phyloP scores from a whole-genome alignment of 1,139 yeast genomes.

The Suhomyces bolitotheri region DNA sequence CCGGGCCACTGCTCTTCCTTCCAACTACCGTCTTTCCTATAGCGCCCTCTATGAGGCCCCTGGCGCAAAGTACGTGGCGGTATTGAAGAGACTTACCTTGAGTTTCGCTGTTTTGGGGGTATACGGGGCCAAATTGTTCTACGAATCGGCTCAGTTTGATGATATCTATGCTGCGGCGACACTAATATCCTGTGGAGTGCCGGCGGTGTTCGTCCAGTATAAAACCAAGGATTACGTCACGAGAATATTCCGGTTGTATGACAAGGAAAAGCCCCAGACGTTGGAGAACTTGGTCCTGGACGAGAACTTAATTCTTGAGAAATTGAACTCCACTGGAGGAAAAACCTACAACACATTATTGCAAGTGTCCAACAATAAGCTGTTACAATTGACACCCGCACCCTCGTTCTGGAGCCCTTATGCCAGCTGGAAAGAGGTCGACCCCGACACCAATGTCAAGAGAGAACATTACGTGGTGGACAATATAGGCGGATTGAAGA shows the following conservation, averaged over 20 bases:
- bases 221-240: slow-evolving; percentile 70
- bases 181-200: slow-evolving; percentile 41
- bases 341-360: slow-evolving; percentile 63
- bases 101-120: slow-evolving; percentile 57
- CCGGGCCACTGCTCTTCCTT: slow-evolving; percentile 31
- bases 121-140: slow-evolving; percentile 55
- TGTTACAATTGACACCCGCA: slow-evolving; percentile 39
- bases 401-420: slow-evolving; percentile 47
- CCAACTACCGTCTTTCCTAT: slow-evolving; percentile 51
- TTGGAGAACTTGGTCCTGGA: slow-evolving; percentile 58
- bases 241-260: slow-evolving; percentile 68
- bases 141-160: slow-evolving; percentile 57
- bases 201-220: slow-evolving; percentile 54
- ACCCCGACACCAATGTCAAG: slow-evolving; percentile 33
- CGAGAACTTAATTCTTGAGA: slow-evolving; percentile 70
- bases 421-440: slow-evolving; percentile 57
- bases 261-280: slow-evolving; percentile 63
- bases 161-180: slow-evolving; percentile 51
- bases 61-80: slow-evolving; percentile 53
- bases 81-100: slow-evolving; percentile 53
- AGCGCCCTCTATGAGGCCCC: slow-evolving; percentile 60
- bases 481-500: slow-evolving; percentile 75
- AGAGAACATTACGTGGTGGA: slow-evolving; percentile 62
- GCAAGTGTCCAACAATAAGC: slow-evolving; percentile 43
- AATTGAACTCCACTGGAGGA: slow-evolving; percentile 66